These are phyloP conservation scores for Komagataella pseudopastoris DNA, from an alignment of 805 yeast species.

Conservation along the genomic window DNA sequence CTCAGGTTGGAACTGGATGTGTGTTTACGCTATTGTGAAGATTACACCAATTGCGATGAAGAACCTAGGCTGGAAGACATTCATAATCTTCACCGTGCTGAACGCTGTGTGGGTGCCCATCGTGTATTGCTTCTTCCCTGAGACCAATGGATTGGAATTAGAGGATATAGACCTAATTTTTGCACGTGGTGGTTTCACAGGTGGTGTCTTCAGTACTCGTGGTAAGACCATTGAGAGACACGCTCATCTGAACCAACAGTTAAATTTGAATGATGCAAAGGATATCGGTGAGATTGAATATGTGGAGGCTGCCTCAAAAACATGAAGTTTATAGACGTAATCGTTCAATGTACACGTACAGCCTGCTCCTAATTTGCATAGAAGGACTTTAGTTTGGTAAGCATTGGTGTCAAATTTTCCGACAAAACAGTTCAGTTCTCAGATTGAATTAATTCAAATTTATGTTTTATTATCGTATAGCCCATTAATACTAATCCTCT, in stretches of 20 bases:
- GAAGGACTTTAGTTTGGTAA: too few species aligned
- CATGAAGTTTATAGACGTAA: not conserved
- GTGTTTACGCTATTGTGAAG: conserved; percentile 46
- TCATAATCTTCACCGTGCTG: conserved; percentile 29
- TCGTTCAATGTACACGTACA: too few species aligned
- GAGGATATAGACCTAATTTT: conserved; percentile 28
- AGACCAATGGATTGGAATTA: conserved; percentile 30
- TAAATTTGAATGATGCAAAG: not conserved
- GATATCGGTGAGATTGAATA: not conserved
- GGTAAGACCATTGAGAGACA: not conserved
- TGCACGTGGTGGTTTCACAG: conserved; percentile 7
- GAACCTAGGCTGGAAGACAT: conserved; percentile 25
- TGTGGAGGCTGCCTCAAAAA: not conserved
- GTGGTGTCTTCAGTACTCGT: conserved; percentile 6
- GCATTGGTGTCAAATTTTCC: too few species aligned
- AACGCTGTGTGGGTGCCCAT: conserved; percentile 27
- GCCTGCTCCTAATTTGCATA: too few species aligned
- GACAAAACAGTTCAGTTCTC: too few species aligned
- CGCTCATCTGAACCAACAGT: not conserved
- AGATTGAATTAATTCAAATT: too few species aligned
- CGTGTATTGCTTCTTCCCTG: conserved; percentile 30
- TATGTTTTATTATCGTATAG: too few species aligned
- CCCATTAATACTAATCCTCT: too few species aligned
- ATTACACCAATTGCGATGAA: conserved; percentile 29
- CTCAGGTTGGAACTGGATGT: conserved; percentile 45